phyloP scores from a whole-genome alignment of 306 rosid species.

The Cicer bijugum region DNA sequence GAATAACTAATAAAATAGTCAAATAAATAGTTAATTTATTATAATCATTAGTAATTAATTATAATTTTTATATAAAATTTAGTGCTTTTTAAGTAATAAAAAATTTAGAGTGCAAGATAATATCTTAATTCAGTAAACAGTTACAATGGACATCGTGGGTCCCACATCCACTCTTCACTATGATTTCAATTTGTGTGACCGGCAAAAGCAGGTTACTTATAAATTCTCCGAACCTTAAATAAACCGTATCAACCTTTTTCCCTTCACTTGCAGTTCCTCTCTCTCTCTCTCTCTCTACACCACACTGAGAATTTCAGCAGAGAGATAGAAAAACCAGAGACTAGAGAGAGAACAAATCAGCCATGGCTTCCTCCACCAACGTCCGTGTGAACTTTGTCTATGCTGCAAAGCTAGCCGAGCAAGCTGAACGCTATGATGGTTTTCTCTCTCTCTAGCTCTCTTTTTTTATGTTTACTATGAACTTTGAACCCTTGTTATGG shows the following conservation, averaged over 20 bases:
- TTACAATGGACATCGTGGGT: background rate
- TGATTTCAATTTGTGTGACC: slow-evolving; percentile 7
- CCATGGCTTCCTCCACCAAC: slow-evolving; percentile 50
- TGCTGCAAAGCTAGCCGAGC: slow-evolving; percentile 50
- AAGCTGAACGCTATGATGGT: slow-evolving; percentile 57
- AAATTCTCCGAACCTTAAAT: background rate
- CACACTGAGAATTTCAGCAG: slow-evolving; percentile 2
- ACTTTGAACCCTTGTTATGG: background rate
- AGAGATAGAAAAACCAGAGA: slow-evolving; percentile 26
- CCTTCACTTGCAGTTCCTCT: slow-evolving; percentile 13
- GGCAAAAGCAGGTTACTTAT: slow-evolving; percentile 42
- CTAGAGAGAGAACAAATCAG: slow-evolving; percentile 23
- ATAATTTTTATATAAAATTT: no score
- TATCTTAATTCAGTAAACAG: no score
- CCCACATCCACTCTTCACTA: background rate
- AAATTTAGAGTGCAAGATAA: no score
- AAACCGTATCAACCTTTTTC: slow-evolving; percentile 11
- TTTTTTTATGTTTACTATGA: background rate
- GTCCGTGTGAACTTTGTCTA: slow-evolving; percentile 46
- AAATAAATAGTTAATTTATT: no score
- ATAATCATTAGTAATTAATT: no score
- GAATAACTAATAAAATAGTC: no score
- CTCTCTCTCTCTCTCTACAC: background rate
- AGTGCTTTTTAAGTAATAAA: no score
- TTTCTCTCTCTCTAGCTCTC: slow-evolving; percentile 38